Conservation (phyloP, 2,329 filamentous ascomycete species). For the Diaporthe humulicola region DNA sequence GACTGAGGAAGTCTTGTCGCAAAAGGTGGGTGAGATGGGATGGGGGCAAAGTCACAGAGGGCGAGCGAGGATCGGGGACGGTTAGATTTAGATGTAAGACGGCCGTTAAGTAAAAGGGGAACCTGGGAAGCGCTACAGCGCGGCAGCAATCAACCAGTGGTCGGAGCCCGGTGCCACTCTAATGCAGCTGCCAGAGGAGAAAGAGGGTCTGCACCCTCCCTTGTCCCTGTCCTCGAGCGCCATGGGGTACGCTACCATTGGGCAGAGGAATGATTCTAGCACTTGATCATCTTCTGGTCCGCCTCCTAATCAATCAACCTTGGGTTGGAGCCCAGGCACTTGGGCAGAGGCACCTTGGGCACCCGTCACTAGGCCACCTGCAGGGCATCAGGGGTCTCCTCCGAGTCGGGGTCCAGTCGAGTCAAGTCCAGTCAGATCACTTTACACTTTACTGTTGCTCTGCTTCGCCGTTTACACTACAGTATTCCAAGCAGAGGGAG, state of each 20-base stretch:
- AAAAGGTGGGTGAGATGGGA: constrained; percentile 5
- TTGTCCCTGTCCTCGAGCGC: constrained; percentile 21
- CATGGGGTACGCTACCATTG: background rate
- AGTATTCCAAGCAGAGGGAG: background rate
- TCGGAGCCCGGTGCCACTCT: constrained; percentile 23
- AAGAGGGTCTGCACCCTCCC: constrained; percentile 17
- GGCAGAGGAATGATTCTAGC: constrained; percentile 16
- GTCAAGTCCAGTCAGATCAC: constrained; percentile 2
- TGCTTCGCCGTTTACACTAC: background rate
- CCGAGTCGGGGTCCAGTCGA: constrained; percentile 18
- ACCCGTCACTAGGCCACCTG: constrained; percentile 21
- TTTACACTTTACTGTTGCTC: background rate
- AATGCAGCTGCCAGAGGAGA: constrained; percentile 27
- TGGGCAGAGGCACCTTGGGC: constrained; percentile 11
- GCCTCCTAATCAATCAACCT: constrained; percentile 8
- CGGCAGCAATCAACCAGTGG: constrained; percentile 17
- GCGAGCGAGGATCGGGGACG: constrained; percentile 20
- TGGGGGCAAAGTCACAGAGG: constrained; percentile 4
- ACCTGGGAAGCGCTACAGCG: constrained; percentile 13
- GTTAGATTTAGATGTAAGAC: constrained; percentile 21
- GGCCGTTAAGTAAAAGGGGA: constrained; percentile 27
- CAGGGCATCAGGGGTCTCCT: constrained; percentile 13
- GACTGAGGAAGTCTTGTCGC: constrained; percentile 5
- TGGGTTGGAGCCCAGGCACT: background rate
- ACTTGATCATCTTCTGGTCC: constrained; percentile 23